Conservation (phyloP, 1,284 basidiomycete genomes). For the Flammula alnicola region DNA sequence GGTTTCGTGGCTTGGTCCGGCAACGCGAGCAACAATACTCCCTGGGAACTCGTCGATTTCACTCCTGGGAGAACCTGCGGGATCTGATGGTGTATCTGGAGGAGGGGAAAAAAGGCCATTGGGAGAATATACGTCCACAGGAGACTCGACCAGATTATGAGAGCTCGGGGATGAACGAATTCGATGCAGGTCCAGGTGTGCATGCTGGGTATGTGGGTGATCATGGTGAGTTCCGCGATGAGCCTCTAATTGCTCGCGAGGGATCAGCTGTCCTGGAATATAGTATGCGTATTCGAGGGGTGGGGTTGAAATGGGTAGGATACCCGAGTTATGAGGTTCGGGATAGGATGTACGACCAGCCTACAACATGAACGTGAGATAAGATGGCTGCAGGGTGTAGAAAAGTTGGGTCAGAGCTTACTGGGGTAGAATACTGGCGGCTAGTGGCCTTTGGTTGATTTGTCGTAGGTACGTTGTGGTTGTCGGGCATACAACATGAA, state of each 20-base stretch:
- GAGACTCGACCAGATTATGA: background rate
- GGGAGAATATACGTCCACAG: conserved; percentile 6
- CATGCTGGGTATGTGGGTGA: conserved; percentile 1
- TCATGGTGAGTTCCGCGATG: no score
- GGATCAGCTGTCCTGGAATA: background rate
- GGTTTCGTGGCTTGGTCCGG: no score
- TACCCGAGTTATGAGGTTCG: background rate
- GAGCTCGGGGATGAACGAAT: no score
- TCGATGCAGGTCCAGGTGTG: background rate
- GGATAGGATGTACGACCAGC: background rate
- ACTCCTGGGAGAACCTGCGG: conserved; percentile 3
- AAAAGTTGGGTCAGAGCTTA: no score
- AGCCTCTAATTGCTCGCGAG: no score
- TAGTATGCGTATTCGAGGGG: background rate
- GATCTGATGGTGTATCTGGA: conserved; percentile 5
- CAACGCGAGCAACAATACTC: background rate
- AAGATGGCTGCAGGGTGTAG: no score
- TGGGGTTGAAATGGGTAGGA: background rate
- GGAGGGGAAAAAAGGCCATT: background rate
- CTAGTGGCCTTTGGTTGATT: no score
- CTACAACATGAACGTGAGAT: no score
- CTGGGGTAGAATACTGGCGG: no score
- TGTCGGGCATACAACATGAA: no score
- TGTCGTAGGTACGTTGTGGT: no score
- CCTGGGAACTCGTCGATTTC: background rate